Evolutionary conservation across 208 protist species (phyloP).

Genomic region (Trypanosomatidae sp.): DNA sequence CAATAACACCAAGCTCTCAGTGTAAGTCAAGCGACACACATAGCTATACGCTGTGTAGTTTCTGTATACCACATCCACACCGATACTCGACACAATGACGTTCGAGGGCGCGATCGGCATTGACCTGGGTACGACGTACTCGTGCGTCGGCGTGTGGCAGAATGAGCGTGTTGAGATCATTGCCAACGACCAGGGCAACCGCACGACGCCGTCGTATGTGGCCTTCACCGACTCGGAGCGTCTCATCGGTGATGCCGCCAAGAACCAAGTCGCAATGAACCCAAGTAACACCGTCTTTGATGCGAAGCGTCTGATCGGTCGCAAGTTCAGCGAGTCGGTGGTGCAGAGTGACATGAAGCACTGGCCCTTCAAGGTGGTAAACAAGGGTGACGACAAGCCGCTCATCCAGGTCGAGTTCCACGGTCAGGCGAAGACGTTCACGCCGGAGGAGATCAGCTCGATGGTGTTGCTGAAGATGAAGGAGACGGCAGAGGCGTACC

Average conservation of each 20-base stretch:
- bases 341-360: conserved; percentile 94
- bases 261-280: conserved; percentile 87
- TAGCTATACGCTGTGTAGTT: too few relatives aligned
- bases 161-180: conserved; percentile 91
- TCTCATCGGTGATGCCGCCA: conserved; percentile 82
- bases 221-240: conserved; percentile 92
- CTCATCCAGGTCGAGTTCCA: conserved; percentile 65
- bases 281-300: conserved; percentile 88
- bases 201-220: conserved; percentile 94
- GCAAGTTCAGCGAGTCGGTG: conserved; percentile 83
- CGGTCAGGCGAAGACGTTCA: conserved; percentile 57
- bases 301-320: conserved; percentile 88
- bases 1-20: too few relatives aligned
- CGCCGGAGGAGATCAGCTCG: conserved; percentile 72
- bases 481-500: conserved; percentile 87
- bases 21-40: too few relatives aligned
- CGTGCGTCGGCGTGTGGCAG: conserved; percentile 95
- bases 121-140: conserved; percentile 96
- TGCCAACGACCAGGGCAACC: conserved; percentile 87
- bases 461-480: conserved; percentile 91
- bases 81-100: conserved; percentile 1
- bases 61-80: too few relatives aligned
- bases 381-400: conserved; percentile 71
- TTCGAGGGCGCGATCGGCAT: conserved; percentile 77
- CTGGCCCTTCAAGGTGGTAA: conserved; percentile 82